Evolutionary conservation across 1,284 basidiomycete genomes (phyloP), one percentile per base, ranked within the genome.

Genomic region (Vanrija humicola): DNA sequence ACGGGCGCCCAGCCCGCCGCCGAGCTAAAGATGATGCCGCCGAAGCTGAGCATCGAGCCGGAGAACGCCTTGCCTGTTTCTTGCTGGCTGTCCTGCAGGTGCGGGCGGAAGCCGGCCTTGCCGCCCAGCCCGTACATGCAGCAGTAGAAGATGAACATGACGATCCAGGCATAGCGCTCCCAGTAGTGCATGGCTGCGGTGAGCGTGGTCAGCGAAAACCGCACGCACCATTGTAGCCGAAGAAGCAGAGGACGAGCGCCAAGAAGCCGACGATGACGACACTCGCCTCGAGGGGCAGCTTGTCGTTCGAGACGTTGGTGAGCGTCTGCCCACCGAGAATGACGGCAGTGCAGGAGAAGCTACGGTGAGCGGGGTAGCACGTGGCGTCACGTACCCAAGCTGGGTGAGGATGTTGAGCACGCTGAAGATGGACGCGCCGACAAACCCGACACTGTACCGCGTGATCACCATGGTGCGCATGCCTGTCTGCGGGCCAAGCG

Each of bases 161-260:
- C 69, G 10, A 83, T 78, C 85, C 85, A 87, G 8, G 83, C 81
- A 58, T 82, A 85, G 14, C 83, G 79, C 61, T 86, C 84, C 65
- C 83, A 85, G 53, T 78, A 64, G 64, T 84, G 83, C 12, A 85
- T 76, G 52, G 83, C 73, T 55, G 80, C 64, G 4, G 2, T 26
- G 12, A 7, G 23, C n/a, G 29, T 40, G 1, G 38, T 34, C 4
- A 21, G 16, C 34, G 28, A 7, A 28, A 38, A 15, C 3, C 28
- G 7, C 3, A 51, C 61, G 14, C 18, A 62, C 61, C 59, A 14
- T 59, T 48, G 64, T 85, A 78, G 1, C 79, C 79, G 34, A 68
- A 68, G 42, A 79, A 75, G 51, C 72, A 75, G 21, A 79, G 62
- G 3, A 75, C 52, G 8, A 79, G 58, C 2, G 72, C 70, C 38